Base-by-base conservation (phyloP, 345 rosid species). In the Rhodamnia argentea region DNA sequence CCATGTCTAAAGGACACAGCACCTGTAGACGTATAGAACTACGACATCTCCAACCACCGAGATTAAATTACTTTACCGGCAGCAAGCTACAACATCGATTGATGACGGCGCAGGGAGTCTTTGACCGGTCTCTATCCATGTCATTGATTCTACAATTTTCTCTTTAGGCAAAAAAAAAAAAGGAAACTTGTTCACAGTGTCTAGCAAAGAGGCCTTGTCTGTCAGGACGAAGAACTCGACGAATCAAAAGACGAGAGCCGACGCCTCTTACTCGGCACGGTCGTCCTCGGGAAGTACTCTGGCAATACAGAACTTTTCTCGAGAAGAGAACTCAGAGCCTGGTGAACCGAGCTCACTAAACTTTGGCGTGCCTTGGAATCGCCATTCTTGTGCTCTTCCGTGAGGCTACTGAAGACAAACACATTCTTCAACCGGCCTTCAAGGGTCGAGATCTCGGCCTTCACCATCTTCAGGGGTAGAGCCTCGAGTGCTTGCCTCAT, bases 401-500 rank as follows among this genome's bases (percentile, higher is more conserved):
- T 44, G 32, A 70, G 85, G 74, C 90, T 81, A n/a, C 90, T 88
- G 37, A 94, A 86, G 78, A 92, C 74, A 59, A 95, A 86, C 44
- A 86, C 91, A 29, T 83, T 88, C 90, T 87, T 94, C 89, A 93
- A 22, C 78, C 96, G 90, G 81, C 88, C 88, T 58, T 90, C 93
- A 52, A 95, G 75, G 5, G 94, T 93, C 55, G 94, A 93, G 56
- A 94, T 89, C 86, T 95, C 94, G 3, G 90, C 91, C 54, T 83
- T 92, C 50, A 85, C 85, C 14, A 92, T 85, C 85, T 90, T 91
- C 53, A 95, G 27, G 6, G 89, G 93, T 32, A 95, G 93, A 10
- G 86, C 82, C 70, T 91, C 91, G 16, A 95, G 90, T 51, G 94
- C 90, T 88, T 85, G 91, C 86, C 94, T 87, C 76, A 95, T 54